These are phyloP conservation scores for Tetrapisispora taiwanensis DNA, from an alignment of 805 yeast genomes.

Conservation along the genomic window DNA sequence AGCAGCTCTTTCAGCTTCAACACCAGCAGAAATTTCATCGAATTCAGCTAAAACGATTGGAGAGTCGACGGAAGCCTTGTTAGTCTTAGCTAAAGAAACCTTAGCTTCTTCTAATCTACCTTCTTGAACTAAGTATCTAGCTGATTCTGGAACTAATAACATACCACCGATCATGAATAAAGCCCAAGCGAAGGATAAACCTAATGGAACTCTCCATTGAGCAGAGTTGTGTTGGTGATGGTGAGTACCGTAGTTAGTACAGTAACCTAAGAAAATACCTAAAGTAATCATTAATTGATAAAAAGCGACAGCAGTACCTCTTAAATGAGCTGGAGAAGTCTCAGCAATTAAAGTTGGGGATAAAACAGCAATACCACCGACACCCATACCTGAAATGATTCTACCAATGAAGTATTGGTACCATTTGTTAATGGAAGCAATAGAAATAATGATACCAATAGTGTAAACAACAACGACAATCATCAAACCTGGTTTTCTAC, in stretches of 20 bases:
- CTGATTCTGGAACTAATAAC: slow-evolving; percentile 57
- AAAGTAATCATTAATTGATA: slow-evolving; percentile 53
- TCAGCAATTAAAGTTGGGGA: slow-evolving; percentile 55
- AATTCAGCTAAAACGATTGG: slow-evolving; percentile 43
- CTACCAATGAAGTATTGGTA: slow-evolving; percentile 57
- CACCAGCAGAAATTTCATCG: slow-evolving; percentile 43
- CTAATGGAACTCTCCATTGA: slow-evolving; percentile 63
- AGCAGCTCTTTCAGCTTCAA: slow-evolving; percentile 48
- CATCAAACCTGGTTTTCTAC: slow-evolving; percentile 51
- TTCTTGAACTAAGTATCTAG: slow-evolving; percentile 48
- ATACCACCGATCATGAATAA: slow-evolving; percentile 35
- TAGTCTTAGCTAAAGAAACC: slow-evolving; percentile 42
- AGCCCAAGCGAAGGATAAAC: slow-evolving; percentile 37
- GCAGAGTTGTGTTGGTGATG: slow-evolving; percentile 15
- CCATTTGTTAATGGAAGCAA: slow-evolving; percentile 44
- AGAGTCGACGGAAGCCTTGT: slow-evolving; percentile 38
- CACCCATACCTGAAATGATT: slow-evolving; percentile 62
- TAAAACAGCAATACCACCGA: slow-evolving; percentile 64
- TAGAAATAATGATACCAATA: slow-evolving; percentile 53
- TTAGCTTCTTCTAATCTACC: slow-evolving; percentile 46
- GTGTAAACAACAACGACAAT: slow-evolving; percentile 45
- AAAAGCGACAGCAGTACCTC: slow-evolving; percentile 54
- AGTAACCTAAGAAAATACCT: slow-evolving; percentile 61
- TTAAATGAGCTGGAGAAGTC: slow-evolving; percentile 29
- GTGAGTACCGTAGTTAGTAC: slow-evolving; percentile 48